Percentiles rank a stretch among this genome's conserved stretches.
These are phyloP conservation scores for Chenopodium album DNA, from an alignment of 148 eudicot genomes.

Conservation along the genomic window DNA sequence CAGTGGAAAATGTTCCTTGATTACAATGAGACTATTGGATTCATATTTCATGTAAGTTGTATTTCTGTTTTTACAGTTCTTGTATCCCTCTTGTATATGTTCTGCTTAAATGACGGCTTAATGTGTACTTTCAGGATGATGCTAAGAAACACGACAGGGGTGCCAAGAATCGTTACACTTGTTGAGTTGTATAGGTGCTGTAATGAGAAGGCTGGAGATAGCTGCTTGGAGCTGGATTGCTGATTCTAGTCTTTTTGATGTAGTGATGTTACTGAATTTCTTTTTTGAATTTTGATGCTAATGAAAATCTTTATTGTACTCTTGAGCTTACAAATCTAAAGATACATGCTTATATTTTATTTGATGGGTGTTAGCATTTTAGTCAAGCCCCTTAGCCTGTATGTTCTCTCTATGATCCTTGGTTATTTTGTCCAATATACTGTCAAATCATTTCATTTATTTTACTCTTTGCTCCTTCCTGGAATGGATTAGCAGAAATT, in stretches of 20 bases:
- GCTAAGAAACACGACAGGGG: constrained; percentile 59
- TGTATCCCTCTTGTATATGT: neutral
- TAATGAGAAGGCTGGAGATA: neutral
- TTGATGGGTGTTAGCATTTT: neutral
- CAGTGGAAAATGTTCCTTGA: constrained; percentile 88
- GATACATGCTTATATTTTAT: neutral
- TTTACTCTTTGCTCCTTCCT: too few species aligned
- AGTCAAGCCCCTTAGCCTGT: neutral
- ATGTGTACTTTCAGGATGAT: constrained; percentile 57
- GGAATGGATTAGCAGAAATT: too few species aligned
- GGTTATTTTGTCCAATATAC: too few species aligned
- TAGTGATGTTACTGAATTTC: neutral
- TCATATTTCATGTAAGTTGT: constrained; percentile 69
- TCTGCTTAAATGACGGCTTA: neutral
- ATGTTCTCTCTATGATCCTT: neutral
- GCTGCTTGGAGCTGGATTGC: neutral
- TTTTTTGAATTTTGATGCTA: constrained; percentile 7
- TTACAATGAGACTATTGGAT: constrained; percentile 63
- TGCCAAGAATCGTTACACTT: constrained; percentile 74
- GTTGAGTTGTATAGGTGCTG: constrained; percentile 30
- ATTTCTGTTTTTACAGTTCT: neutral
- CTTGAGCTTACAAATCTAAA: neutral
- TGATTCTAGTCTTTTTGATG: constrained; percentile 4
- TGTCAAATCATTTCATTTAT: too few species aligned
- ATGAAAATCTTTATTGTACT: neutral